Percentiles rank a stretch among this genome's conserved stretches.
These are phyloP conservation scores for Castanea sativa DNA, from an alignment of 306 rosid species.

Conservation along the genomic window DNA sequence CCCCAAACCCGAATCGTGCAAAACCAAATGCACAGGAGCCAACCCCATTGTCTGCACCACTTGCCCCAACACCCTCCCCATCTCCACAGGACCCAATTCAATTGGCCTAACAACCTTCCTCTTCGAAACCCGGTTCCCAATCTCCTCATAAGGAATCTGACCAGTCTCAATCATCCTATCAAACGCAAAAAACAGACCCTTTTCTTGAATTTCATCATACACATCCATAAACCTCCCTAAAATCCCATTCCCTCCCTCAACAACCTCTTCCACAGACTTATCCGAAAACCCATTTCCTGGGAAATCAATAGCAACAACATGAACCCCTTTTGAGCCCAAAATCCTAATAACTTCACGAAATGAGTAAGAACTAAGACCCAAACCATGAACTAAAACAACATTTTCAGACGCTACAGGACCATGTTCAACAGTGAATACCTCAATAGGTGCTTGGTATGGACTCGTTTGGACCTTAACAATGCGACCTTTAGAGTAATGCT, in stretches of 20 bases:
- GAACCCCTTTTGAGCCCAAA: conserved; percentile 51
- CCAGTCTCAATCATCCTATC: conserved; percentile 92
- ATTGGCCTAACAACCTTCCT: conserved; percentile 53
- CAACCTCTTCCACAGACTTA: conserved; percentile 46
- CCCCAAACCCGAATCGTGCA: conserved; percentile 82
- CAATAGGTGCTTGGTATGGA: conserved; percentile 46
- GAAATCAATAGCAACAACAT: conserved; percentile 58
- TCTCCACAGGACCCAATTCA: conserved; percentile 64
- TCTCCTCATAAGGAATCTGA: conserved; percentile 84
- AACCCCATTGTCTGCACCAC: conserved; percentile 57
- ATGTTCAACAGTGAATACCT: conserved; percentile 58
- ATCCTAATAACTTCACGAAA: conserved; percentile 49
- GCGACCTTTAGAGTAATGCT: conserved; percentile 76
- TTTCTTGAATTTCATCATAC: conserved; percentile 66
- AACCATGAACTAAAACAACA: conserved; percentile 63
- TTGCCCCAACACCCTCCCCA: conserved; percentile 74
- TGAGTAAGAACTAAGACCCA: conserved; percentile 70
- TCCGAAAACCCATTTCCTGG: conserved; percentile 94
- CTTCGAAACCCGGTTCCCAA: conserved; percentile 45
- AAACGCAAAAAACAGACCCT: conserved; percentile 92
- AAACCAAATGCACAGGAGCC: conserved; percentile 81
- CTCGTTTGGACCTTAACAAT: conserved; percentile 63
- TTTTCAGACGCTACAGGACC: conserved; percentile 45
- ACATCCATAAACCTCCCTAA: conserved; percentile 72
- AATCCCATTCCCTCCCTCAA: conserved; percentile 47